Percentiles rank a stretch among this genome's conserved stretches.
phyloP scores from a whole-genome alignment of 768 basidiomycete genomes.

The Panaeolus papilionaceus region DNA sequence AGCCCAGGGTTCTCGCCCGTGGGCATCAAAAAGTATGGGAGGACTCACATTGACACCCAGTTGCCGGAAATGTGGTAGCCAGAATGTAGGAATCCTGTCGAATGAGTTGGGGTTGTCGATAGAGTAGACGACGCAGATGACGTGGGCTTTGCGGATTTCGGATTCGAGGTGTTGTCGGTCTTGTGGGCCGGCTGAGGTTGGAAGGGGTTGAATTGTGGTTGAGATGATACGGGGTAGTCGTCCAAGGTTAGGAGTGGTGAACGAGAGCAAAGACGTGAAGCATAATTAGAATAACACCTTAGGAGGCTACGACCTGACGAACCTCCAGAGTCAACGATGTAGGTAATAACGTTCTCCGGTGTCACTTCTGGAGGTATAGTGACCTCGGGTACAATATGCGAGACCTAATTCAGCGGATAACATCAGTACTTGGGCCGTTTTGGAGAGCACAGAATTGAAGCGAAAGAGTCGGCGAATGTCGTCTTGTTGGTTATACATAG shows the following conservation, averaged over 20 bases:
- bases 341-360: constrained; percentile 96
- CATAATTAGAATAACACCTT: constrained; percentile 21
- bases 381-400: constrained; percentile 94
- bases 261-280: neutral
- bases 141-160: constrained; percentile 96
- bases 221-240: neutral
- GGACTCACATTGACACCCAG: constrained; percentile 89
- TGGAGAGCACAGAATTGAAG: neutral
- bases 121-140: constrained; percentile 96
- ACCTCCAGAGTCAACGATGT: constrained; percentile 98
- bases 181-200: constrained; percentile 72
- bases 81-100: constrained; percentile 97
- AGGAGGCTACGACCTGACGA: constrained; percentile 33
- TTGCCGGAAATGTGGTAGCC: constrained; percentile 94
- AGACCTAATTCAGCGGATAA: constrained; percentile 63
- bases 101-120: constrained; percentile 97
- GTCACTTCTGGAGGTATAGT: constrained; percentile 98
- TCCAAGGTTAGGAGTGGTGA: neutral
- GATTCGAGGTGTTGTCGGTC: constrained; percentile 91
- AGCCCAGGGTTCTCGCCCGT: neutral
- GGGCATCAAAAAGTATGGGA: neutral
- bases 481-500: constrained; percentile 17
- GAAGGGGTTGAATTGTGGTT: neutral
- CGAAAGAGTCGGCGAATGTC: constrained; percentile 12
- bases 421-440: neutral